Evolutionary conservation across 257 asterid species (phyloP).

Genomic region (Nicotiana knightiana): DNA sequence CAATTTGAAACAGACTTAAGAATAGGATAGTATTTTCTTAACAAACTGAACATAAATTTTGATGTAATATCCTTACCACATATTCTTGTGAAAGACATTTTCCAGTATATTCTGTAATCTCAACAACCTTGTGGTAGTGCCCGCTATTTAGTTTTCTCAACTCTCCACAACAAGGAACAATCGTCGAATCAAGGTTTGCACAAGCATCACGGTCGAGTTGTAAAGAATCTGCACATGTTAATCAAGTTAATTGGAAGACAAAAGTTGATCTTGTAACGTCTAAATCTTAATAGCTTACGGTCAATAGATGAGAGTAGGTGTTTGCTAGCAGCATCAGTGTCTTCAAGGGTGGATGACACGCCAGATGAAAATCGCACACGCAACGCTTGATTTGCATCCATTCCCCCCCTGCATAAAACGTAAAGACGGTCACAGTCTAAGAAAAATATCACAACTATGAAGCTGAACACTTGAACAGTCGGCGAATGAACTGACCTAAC

Average conservation of each 20-base stretch:
- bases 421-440: not conserved
- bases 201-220: slow-evolving; percentile 94
- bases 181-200: slow-evolving; percentile 69
- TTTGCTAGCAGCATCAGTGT: slow-evolving; percentile 75
- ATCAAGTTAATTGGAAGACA: not conserved
- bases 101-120: slow-evolving; percentile 78
- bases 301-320: slow-evolving; percentile 80
- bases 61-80: slow-evolving; percentile 38
- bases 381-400: slow-evolving; percentile 66
- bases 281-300: slow-evolving; percentile 42
- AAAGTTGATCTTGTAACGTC: not conserved
- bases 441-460: not conserved
- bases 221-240: slow-evolving; percentile 54
- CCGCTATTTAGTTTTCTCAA: slow-evolving; percentile 72
- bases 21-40: not conserved
- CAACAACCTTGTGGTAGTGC: slow-evolving; percentile 68
- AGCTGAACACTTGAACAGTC: not conserved
- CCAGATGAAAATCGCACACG: slow-evolving; percentile 67
- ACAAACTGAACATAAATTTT: not conserved
- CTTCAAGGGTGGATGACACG: slow-evolving; percentile 67
- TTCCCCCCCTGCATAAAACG: slow-evolving; percentile 54
- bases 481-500: slow-evolving; percentile 44
- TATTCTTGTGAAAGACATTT: slow-evolving; percentile 85
- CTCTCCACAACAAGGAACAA: slow-evolving; percentile 79
- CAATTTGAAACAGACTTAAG: not conserved